These are phyloP conservation scores for Spizellomyces sp. DNA, from an alignment of 192 early-diverging fungal species.

Conservation along the genomic window DNA sequence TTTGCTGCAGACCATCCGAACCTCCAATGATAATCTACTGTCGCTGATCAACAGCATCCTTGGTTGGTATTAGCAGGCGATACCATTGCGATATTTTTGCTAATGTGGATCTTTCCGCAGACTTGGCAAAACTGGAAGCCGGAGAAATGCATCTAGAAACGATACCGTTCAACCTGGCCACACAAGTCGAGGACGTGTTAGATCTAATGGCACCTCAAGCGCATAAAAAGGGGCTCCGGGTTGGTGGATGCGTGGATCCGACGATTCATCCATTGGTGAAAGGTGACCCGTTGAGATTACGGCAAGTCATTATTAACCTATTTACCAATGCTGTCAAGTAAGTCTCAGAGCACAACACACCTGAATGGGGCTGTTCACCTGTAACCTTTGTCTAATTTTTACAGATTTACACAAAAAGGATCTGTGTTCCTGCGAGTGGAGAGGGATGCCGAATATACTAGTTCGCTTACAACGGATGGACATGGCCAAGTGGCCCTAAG, in stretches of 20 bases:
- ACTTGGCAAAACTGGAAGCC: slow-evolving; percentile 64
- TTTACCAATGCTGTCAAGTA: slow-evolving; percentile 81
- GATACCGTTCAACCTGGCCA: slow-evolving; percentile 67
- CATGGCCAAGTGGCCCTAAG: slow-evolving; percentile 58
- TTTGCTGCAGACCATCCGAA: slow-evolving; percentile 21
- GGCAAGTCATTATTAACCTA: slow-evolving; percentile 82
- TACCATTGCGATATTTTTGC: not conserved
- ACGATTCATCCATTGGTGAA: slow-evolving; percentile 71
- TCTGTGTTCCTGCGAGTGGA: slow-evolving; percentile 17
- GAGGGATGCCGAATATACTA: not conserved
- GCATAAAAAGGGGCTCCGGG: slow-evolving; percentile 70
- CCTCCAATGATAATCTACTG: slow-evolving; percentile 68
- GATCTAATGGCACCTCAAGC: slow-evolving; percentile 74
- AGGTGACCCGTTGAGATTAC: slow-evolving; percentile 72
- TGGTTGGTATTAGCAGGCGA: slow-evolving; percentile 39
- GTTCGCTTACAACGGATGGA: slow-evolving; percentile 5
- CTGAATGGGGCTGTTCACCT: slow-evolving; percentile 63
- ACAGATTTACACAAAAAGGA: slow-evolving; percentile 28
- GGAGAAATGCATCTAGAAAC: slow-evolving; percentile 79
- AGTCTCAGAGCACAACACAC: slow-evolving; percentile 58
- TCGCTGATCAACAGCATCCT: slow-evolving; percentile 83
- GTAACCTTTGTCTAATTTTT: slow-evolving; percentile 37
- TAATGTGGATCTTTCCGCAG: not conserved
- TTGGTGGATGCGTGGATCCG: slow-evolving; percentile 70
- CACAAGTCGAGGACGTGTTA: slow-evolving; percentile 65